Percentiles rank a stretch among this genome's conserved stretches.
Evolutionary conservation across 306 rosid species (phyloP).

Genomic region (Adenanthera pavonina): DNA sequence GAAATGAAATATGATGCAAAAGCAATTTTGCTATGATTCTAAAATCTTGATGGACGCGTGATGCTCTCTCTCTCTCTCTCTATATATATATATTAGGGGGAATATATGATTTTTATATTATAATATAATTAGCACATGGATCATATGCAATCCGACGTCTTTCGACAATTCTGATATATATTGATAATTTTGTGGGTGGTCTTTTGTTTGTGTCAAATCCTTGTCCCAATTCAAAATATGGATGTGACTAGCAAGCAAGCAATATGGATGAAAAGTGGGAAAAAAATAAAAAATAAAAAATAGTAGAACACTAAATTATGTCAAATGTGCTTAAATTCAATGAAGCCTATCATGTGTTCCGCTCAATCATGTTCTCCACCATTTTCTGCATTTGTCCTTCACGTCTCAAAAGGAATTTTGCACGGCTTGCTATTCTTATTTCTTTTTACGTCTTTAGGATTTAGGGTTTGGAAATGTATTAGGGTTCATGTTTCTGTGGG

Average conservation of each 20-base stretch:
- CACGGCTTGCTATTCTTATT: not conserved
- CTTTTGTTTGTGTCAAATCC: not conserved
- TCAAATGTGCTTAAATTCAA: not conserved
- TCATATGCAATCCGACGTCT: not conserved
- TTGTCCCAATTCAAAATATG: not conserved
- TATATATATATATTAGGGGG: not conserved
- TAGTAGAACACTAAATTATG: not conserved
- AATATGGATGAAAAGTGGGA: not conserved
- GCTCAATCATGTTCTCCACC: conserved; percentile 1
- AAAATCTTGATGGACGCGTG: not conserved
- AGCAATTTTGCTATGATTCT: conserved; percentile 1
- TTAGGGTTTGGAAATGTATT: not conserved
- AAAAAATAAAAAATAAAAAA: not conserved
- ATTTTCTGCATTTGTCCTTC: not conserved
- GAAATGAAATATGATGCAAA: not conserved
- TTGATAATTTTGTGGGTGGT: not conserved
- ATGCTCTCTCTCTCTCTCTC: not conserved
- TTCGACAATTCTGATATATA: not conserved
- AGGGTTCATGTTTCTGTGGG: too few relatives aligned
- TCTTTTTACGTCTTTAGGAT: not conserved
- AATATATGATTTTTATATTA: not conserved
- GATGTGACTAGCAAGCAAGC: not conserved
- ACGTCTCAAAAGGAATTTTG: not conserved
- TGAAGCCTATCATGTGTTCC: not conserved
- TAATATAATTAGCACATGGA: not conserved